These are phyloP conservation scores for Artemisia annua DNA, from an alignment of 129 eudicot genomes.

Conservation along the genomic window DNA sequence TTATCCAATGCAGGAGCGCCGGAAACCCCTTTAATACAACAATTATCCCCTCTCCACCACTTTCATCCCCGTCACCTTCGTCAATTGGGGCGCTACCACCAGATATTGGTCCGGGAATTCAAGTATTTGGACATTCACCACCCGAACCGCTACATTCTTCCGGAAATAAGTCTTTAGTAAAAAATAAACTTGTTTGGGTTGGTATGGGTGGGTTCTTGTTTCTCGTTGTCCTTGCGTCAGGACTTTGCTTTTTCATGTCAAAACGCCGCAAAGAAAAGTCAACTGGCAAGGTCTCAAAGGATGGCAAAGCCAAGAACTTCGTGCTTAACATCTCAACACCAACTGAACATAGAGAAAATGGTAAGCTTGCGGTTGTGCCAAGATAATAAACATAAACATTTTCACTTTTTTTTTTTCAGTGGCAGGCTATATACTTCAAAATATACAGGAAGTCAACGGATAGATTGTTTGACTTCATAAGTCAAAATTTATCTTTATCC, in stretches of 20 bases:
- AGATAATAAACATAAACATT: not conserved
- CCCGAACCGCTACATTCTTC: slow-evolving; percentile 35
- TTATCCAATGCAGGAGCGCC: slow-evolving; percentile 50
- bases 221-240: slow-evolving; percentile 44
- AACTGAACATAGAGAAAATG: slow-evolving; percentile 37
- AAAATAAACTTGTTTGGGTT: slow-evolving; percentile 43
- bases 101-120: slow-evolving; percentile 44
- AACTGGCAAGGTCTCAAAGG: slow-evolving; percentile 32
- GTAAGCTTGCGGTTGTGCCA: slow-evolving; percentile 26
- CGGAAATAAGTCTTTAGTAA: slow-evolving; percentile 27
- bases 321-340: slow-evolving; percentile 35
- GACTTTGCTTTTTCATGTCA: slow-evolving; percentile 53
- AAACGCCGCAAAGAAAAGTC: slow-evolving; percentile 51
- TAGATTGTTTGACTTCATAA: too few species aligned
- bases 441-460: too few species aligned
- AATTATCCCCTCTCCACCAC: slow-evolving; percentile 64
- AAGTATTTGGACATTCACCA: slow-evolving; percentile 39
- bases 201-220: slow-evolving; percentile 52
- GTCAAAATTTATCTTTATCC: too few species aligned
- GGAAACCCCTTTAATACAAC: slow-evolving; percentile 96
- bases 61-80: slow-evolving; percentile 49
- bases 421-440: not conserved
- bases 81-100: slow-evolving; percentile 55
- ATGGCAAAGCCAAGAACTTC: slow-evolving; percentile 26
- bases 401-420: not conserved